Evolutionary conservation across 768 basidiomycete species (phyloP), one percentile per base, ranked within the genome.

Genomic region (Kwoniella dejecticola): DNA sequence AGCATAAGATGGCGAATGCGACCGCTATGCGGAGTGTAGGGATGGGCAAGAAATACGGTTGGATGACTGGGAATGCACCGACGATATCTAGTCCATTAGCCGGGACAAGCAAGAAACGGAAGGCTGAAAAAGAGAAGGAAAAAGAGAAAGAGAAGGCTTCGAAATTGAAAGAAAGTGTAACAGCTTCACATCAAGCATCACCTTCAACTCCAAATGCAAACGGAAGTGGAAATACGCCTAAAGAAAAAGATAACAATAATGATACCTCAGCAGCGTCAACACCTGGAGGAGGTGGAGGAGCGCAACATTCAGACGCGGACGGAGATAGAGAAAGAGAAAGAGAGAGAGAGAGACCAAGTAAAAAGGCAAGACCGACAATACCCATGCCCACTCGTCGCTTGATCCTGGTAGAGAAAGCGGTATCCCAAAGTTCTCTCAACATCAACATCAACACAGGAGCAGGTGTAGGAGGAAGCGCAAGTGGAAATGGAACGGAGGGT

Each of bases 1-100:
- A 64, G 10, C 63, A 66, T 40, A 72, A 70, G 57, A 66, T 72
- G 67, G 62, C 65, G 2, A 75, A 75, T 49, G 60, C 69, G 13
- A 70, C 67, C 8, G 70, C 73, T 2, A 70, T 75, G 63, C 48
- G 68, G 31, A 49, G 44, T 17, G 63, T 64, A 7, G 73, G 73
- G 7, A 59, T 62, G 54, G 66, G 62, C 23, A 64, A 69, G 53
- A 67, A 70, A 50, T 75, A 75, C 45, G 45, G 60, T 41, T 75
- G 73, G 73, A 54, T 75, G 70, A 54, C 72, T 64, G 64, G 58
- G 15, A 68, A 59, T 42, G 63, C 59, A 21, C 70, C 71, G 12
- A 50, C 41, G 10, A 58, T 75, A 27, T 61, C 61, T 26, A 68
- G 67, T 64, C 70, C 70, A 0, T 45, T 75, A 27, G 67, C 66